Base-by-base conservation (phyloP, 257 asterid species). In the Eustoma russellianum region DNA sequence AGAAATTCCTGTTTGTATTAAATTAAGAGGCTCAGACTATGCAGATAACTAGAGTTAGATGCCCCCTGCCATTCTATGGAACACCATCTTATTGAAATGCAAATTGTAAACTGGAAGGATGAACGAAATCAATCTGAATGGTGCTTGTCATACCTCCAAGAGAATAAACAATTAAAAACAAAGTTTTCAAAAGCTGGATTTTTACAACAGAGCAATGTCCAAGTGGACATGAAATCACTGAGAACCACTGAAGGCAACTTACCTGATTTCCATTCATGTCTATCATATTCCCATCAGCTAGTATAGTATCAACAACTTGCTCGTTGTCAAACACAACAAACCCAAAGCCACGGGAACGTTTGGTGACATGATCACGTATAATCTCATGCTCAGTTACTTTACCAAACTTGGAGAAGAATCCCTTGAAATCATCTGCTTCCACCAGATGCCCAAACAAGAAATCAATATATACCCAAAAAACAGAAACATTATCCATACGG, bases 271-370 rank as follows among this genome's bases (percentile, higher is more conserved):
- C 98, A 11, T 62, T 61, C 98, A 90, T 90, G 66, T 90, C 98
- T 57, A 86, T 87, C 98, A 80, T 90, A 60, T 90, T 86, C 38
- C 98, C 98, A 71, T 82, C 88, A 18, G 81, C 53, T 65, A 90
- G 70, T 38, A 90, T 49, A 58, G 30, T 77, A 57, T 90, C 98
- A 61, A 86, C 98, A 33, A 83, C 91, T 70, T 78, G 83, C 46
- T 90, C 96, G 57, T 48, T 80, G 65, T 91, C 98, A 63, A 91
- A 91, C 46, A 83, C 86, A 48, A 91, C 56, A 67, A 91, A 91
- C 17, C 98, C 98, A 84, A 91, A 91, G 35, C 98, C 98, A 58
- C 97, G 86, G 49, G 98, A 91, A 57, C 83, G 83, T 77, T 88
- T 88, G 17, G 96, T 78, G 54, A 73, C 77, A 41, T 87, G 97